Percentiles rank a stretch among this genome's conserved stretches.
These are phyloP conservation scores for Pseudodiploospora longispora DNA, from an alignment of 2,329 filamentous ascomycete genomes.

Conservation along the genomic window DNA sequence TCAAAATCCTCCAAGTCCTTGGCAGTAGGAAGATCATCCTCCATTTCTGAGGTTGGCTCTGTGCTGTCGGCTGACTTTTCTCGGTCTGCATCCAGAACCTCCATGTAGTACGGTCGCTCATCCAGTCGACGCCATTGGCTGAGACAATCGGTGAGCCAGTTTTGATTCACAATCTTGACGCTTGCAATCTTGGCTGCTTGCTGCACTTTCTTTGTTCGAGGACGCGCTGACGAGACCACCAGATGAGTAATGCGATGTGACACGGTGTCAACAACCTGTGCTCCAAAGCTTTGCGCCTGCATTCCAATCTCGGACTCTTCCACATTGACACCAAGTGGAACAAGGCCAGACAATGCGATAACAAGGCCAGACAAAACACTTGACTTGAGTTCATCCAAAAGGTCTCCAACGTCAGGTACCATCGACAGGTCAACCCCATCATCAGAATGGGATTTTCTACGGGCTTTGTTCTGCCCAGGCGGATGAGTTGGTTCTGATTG, in stretches of 20 bases:
- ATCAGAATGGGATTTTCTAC: constrained; percentile 25
- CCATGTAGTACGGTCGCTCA: constrained; percentile 68
- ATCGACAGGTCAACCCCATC: constrained; percentile 36
- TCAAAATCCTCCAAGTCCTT: constrained; percentile 50
- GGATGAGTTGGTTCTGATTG: constrained; percentile 24
- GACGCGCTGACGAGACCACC: constrained; percentile 60
- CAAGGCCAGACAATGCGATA: constrained; percentile 83
- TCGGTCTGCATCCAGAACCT: constrained; percentile 63
- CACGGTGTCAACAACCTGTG: constrained; percentile 49
- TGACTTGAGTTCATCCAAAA: constrained; percentile 77
- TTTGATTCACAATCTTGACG: constrained; percentile 85
- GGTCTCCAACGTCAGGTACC: constrained; percentile 76
- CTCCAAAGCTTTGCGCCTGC: constrained; percentile 82
- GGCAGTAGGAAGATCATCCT: constrained; percentile 20
- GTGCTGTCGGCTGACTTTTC: constrained; percentile 25
- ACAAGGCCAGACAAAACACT: constrained; percentile 66
- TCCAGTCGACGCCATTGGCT: constrained; percentile 75
- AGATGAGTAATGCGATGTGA: constrained; percentile 62
- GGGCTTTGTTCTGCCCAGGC: constrained; percentile 24
- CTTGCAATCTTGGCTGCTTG: constrained; percentile 71
- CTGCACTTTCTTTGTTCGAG: constrained; percentile 83
- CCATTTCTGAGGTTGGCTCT: constrained; percentile 23
- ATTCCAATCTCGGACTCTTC: constrained; percentile 77
- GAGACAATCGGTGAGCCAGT: constrained; percentile 82
- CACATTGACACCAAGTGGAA: constrained; percentile 73